Conservation (phyloP, 169 alveolate genomes). For the Cryptosporidium parvum region DNA sequence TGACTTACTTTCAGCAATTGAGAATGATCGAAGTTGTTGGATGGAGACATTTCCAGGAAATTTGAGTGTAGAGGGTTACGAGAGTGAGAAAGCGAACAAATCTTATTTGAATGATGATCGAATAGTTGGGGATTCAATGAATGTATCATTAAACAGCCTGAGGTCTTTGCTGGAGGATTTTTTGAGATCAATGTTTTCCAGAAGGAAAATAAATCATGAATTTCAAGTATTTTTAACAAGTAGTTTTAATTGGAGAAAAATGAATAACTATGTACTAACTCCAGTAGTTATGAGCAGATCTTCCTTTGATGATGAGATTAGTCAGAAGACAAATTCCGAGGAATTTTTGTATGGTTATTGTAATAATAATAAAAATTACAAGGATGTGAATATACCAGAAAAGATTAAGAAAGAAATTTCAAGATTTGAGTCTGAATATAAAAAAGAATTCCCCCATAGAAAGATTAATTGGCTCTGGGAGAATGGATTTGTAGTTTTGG, state of each 20-base stretch:
- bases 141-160: constrained; percentile 48
- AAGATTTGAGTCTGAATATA: constrained; percentile 27
- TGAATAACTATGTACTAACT: background rate
- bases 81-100: background rate
- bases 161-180: constrained; percentile 36
- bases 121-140: background rate
- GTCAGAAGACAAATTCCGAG: background rate
- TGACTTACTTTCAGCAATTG: background rate
- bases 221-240: constrained; percentile 37
- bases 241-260: constrained; percentile 56
- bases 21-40: background rate
- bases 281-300: background rate
- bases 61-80: background rate
- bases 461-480: constrained; percentile 64
- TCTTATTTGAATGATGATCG: background rate
- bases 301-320: background rate
- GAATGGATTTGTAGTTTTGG: constrained; percentile 45
- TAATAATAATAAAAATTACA: background rate
- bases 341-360: background rate
- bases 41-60: background rate
- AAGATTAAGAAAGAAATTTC: constrained; percentile 4
- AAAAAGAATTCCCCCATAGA: constrained; percentile 41
- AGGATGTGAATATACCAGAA: constrained; percentile 17
- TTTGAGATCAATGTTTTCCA: constrained; percentile 20
- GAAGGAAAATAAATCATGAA: background rate